Conservation (phyloP, 2,329 filamentous ascomycete species). For the Alternaria solani region DNA sequence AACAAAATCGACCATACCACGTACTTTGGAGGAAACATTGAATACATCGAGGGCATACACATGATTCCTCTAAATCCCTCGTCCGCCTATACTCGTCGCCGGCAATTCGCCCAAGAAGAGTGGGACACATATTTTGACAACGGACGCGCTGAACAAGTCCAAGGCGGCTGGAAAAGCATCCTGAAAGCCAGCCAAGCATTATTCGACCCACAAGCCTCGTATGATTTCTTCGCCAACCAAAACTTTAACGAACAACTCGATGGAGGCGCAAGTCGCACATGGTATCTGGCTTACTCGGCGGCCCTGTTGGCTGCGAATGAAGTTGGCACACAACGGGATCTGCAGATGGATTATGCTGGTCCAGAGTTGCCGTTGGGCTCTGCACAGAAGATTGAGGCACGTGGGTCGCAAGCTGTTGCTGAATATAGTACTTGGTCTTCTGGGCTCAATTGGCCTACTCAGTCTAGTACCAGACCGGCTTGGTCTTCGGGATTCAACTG, state of each 20-base stretch:
- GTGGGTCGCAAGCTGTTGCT: not conserved
- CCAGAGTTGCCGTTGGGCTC: not conserved
- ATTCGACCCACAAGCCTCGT: slow-evolving; percentile 74
- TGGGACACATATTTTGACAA: slow-evolving; percentile 74
- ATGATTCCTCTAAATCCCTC: slow-evolving; percentile 82
- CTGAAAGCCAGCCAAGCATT: slow-evolving; percentile 84
- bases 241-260: slow-evolving; percentile 78
- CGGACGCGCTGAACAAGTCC: slow-evolving; percentile 69
- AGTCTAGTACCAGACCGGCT: not conserved
- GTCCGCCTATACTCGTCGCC: slow-evolving; percentile 73
- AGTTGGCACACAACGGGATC: not conserved
- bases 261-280: slow-evolving; percentile 71
- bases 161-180: slow-evolving; percentile 85
- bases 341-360: slow-evolving; percentile 2
- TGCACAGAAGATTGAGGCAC: not conserved
- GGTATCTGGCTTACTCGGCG: slow-evolving; percentile 50
- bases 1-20: slow-evolving; percentile 94
- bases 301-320: slow-evolving; percentile 30
- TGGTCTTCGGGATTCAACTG: not conserved
- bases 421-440: not conserved
- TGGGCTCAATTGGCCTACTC: not conserved
- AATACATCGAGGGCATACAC: slow-evolving; percentile 80
- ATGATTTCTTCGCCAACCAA: slow-evolving; percentile 74
- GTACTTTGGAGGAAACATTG: slow-evolving; percentile 75
- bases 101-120: slow-evolving; percentile 76